Percentiles rank a stretch among this genome's conserved stretches.
phyloP scores from a whole-genome alignment of 2,329 filamentous ascomycete genomes.

The Penicillium palitans region DNA sequence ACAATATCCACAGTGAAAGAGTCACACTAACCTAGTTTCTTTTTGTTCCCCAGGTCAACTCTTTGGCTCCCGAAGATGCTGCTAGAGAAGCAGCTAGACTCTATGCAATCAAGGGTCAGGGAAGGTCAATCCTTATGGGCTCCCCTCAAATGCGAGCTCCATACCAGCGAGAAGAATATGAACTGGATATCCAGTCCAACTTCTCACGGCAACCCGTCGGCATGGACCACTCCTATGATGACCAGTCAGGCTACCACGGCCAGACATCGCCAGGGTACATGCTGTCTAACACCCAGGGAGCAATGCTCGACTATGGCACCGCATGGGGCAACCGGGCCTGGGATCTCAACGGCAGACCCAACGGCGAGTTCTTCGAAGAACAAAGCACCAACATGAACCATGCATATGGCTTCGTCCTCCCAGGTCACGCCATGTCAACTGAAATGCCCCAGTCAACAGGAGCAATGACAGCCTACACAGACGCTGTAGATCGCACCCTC shows the following conservation, averaged over 20 bases:
- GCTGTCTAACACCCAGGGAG: conserved; percentile 35
- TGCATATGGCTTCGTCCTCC: conserved; percentile 33
- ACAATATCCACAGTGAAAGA: not conserved
- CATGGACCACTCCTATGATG: conserved; percentile 35
- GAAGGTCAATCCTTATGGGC: conserved; percentile 14
- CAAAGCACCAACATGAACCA: conserved; percentile 18
- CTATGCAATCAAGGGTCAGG: conserved; percentile 14
- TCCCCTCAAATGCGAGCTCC: conserved; percentile 21
- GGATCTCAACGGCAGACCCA: conserved; percentile 27
- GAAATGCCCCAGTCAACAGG: conserved; percentile 31
- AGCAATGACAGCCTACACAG: conserved; percentile 23
- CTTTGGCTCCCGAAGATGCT: conserved; percentile 28
- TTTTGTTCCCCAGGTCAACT: conserved; percentile 33
- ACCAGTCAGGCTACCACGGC: conserved; percentile 34
- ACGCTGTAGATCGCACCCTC: conserved; percentile 35
- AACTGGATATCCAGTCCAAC: conserved; percentile 25
- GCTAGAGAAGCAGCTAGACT: conserved; percentile 5
- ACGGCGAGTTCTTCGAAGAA: conserved; percentile 23
- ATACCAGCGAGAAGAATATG: conserved; percentile 30
- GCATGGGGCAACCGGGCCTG: conserved; percentile 35
- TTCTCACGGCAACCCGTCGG: conserved; percentile 25
- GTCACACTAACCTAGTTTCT: not conserved
- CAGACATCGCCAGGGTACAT: conserved; percentile 39
- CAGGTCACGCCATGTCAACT: conserved; percentile 28
- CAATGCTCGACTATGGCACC: conserved; percentile 31